phyloP scores from a whole-genome alignment of 208 protist species.

The Acanthamoeba castellanii region DNA sequence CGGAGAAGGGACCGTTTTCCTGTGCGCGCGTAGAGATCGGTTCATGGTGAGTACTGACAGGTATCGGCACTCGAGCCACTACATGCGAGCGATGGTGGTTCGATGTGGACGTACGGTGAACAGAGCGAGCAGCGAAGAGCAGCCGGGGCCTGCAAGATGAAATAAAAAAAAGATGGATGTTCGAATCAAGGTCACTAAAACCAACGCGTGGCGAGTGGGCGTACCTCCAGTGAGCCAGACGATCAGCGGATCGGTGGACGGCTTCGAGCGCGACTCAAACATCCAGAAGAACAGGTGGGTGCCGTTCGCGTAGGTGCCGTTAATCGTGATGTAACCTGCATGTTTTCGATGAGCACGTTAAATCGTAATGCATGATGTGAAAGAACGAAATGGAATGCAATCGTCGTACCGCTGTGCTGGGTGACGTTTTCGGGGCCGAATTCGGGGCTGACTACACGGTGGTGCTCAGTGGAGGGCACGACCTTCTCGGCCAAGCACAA shows the following conservation, averaged over 20 bases:
- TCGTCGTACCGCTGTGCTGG: conserved; percentile 27
- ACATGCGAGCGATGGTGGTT: background rate
- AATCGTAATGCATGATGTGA: background rate
- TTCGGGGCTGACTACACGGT: background rate
- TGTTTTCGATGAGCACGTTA: background rate
- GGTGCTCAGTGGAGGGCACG: background rate
- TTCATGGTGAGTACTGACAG: too few species aligned
- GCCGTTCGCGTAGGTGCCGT: conserved; percentile 43
- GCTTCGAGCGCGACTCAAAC: conserved; percentile 60
- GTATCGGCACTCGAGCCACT: too few species aligned
- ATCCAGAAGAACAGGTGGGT: conserved; percentile 63
- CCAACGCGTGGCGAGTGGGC: background rate
- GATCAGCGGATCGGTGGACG: conserved; percentile 10
- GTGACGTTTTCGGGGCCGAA: conserved; percentile 59
- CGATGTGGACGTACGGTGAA: background rate
- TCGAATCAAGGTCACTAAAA: background rate
- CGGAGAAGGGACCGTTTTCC: conserved; percentile 52
- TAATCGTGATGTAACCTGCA: conserved; percentile 60
- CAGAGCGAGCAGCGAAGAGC: conserved; percentile 8
- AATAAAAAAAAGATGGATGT: background rate
- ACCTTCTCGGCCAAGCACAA: background rate
- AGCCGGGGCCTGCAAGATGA: background rate
- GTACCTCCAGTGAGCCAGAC: conserved; percentile 50
- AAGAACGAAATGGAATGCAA: background rate
- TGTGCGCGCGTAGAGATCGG: background rate